Evolutionary conservation across 2,329 filamentous ascomycete species (phyloP), one percentile per base, ranked within the genome.

Genomic region (Zymoseptoria passerinii): DNA sequence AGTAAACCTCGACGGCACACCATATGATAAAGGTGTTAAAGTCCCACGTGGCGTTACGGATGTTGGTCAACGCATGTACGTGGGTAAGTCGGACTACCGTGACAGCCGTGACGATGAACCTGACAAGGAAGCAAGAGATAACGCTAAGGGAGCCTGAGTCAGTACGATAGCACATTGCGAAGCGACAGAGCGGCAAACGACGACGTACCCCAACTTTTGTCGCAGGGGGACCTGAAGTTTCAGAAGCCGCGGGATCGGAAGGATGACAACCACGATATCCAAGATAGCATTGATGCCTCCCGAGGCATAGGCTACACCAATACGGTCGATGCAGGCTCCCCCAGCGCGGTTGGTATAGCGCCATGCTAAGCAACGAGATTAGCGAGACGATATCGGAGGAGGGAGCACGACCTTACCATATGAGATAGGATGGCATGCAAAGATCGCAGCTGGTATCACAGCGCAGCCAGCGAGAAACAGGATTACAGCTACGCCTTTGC

Each of bases 221-320:
- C 23, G 52, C 8, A 53, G 53, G 4, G 61, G 52, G 6, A 60
- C 56, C 1, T 53, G 52, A 8, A 63, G 19, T n/a, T n/a, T 27
- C 18, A 60, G 49, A 6, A 63, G 54, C 16, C 61, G 58, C 5
- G 57, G 55, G n/a, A 63, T 53, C 1, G 61, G 61, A 9, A 63
- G 28, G 6, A 62, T 50, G 13, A 63, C 23, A 1, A 62, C 58
- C 44, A 48, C 55, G 48, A 62, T 52, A 20, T 63, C 61, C 4
- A 48, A 28, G 16, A 48, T n/a, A 6, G 60, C 58, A 23, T 62
- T 63, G 35, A 58, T 50, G 3, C 52, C 53, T 10, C 53, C 57
- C 19, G 57, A 50, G 1, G 57, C 35, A 28, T 56, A 61, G 27
- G 50, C 61, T 4, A 54, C 28, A 8, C 54, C 51, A 10, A 52